Base-by-base conservation (phyloP, 179 eudicot genomes). In the Heliamphora pulchella region DNA sequence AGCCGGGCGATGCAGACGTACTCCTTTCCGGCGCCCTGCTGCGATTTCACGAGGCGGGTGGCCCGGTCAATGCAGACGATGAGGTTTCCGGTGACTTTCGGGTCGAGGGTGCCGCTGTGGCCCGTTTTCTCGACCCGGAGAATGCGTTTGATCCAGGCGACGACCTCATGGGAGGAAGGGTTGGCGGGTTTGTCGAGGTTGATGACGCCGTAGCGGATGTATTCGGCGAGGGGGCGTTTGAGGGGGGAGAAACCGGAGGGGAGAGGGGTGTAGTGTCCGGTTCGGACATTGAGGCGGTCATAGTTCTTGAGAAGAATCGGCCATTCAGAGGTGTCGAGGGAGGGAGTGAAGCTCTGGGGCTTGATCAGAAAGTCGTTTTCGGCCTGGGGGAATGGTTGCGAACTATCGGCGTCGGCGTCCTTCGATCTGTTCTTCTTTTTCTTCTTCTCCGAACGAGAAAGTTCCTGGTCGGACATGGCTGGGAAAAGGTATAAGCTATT, bases 11-110 rank as follows among this genome's bases (percentile, higher is more conserved):
- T 84, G 80, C 98, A 94, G 22, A 94, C 98, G 84, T 94, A 94
- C 87, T 94, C 97, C 58, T 94, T 94, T 0, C 98, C 98, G 10
- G 98, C 98, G 3, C 98, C 97, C 65, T 94, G 98, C 79, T 94
- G 98, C 11, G 98, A 94, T 58, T 94, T 94, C 3, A 94, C 98
- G 22, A 94, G 81, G 4, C 98, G 87, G 7, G 98, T 94, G 0
- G 98, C 97, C 5, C 98, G 81, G 53, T 94, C 97, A 53, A 92
- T 91, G 54, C 98, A 94, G 31, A 94, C 98, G 58, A 94, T 94
- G 39, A 94, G 78, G 80, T 92, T 92, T 0, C 98, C 98, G 13
- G 98, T 94, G 47, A 94, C 98, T 44, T 94, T 94, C 2, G 98
- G 98, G 79, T 94, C 98, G 14, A 94, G 83, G 10, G 98, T 94